Percentiles rank a stretch among this genome's conserved stretches.
Conservation (phyloP, 441 rosid genomes). For the California macrophylla region DNA sequence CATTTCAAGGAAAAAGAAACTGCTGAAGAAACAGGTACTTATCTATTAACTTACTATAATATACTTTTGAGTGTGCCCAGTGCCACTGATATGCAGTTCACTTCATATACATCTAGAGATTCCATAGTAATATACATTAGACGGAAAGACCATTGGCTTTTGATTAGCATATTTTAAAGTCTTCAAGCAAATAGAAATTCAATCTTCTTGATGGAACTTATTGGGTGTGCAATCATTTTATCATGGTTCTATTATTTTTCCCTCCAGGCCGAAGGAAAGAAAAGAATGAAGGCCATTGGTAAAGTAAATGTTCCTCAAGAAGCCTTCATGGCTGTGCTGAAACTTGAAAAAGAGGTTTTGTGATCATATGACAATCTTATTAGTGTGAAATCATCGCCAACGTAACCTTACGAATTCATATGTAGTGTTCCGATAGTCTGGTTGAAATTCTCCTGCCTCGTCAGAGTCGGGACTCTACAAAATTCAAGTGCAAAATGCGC, state of each 20-base stretch:
- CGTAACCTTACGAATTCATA: not conserved
- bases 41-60: not conserved
- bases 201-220: not conserved
- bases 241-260: not conserved
- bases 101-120: not conserved
- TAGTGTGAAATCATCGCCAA: not conserved
- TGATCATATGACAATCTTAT: conserved; percentile 15
- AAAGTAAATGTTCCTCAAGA: conserved; percentile 97
- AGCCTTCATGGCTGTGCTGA: conserved; percentile 96
- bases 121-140: not conserved
- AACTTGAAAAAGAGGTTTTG: conserved; percentile 82
- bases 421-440: too few relatives aligned
- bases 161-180: not conserved
- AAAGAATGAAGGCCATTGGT: conserved; percentile 93
- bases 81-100: not conserved
- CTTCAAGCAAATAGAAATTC: not conserved
- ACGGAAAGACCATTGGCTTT: not conserved
- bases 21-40: conserved; percentile 83
- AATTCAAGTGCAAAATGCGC: not conserved
- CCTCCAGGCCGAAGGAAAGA: conserved; percentile 86
- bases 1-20: conserved; percentile 80
- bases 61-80: not conserved
- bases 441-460: too few relatives aligned
- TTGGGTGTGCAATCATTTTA: not conserved
- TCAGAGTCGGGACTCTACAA: too few relatives aligned